These are phyloP conservation scores for Rhynchospora breviuscula DNA, from an alignment of 176 grass and related monocot genomes.

Conservation along the genomic window DNA sequence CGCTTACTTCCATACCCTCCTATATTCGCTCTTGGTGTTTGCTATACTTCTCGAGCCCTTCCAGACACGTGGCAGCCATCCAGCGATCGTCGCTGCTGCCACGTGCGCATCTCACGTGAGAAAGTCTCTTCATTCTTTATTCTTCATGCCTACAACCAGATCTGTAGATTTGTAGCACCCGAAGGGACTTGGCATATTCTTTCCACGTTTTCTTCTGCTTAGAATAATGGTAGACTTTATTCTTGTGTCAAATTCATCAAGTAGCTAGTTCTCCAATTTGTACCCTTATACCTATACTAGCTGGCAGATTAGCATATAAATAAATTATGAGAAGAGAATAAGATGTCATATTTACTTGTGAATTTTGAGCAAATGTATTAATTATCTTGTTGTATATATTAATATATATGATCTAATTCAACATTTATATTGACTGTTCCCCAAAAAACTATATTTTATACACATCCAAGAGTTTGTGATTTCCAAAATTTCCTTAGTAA, in stretches of 20 bases:
- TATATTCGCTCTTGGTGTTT: constrained; percentile 21
- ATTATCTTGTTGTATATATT: too few relatives aligned
- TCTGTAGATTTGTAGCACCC: constrained; percentile 19
- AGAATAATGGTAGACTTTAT: constrained; percentile 33
- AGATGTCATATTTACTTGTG: not conserved
- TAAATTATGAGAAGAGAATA: not conserved
- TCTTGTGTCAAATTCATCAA: constrained; percentile 13
- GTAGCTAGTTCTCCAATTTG: not conserved
- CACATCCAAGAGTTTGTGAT: too few relatives aligned
- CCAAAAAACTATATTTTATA: too few relatives aligned
- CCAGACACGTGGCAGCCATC: constrained; percentile 28
- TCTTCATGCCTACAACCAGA: not conserved
- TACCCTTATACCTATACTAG: constrained; percentile 8
- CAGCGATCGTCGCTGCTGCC: constrained; percentile 17
- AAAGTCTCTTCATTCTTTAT: not conserved
- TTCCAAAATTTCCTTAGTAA: too few relatives aligned
- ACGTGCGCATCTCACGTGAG: constrained; percentile 35
- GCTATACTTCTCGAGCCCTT: constrained; percentile 29
- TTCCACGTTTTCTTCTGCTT: constrained; percentile 25
- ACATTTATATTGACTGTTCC: too few relatives aligned
- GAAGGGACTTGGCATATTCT: constrained; percentile 13
- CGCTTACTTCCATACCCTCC: not conserved
- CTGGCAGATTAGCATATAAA: not conserved
- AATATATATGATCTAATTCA: too few relatives aligned
- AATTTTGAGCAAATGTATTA: too few relatives aligned